phyloP scores from a whole-genome alignment of 257 asterid genomes.

The Striga asiatica region DNA sequence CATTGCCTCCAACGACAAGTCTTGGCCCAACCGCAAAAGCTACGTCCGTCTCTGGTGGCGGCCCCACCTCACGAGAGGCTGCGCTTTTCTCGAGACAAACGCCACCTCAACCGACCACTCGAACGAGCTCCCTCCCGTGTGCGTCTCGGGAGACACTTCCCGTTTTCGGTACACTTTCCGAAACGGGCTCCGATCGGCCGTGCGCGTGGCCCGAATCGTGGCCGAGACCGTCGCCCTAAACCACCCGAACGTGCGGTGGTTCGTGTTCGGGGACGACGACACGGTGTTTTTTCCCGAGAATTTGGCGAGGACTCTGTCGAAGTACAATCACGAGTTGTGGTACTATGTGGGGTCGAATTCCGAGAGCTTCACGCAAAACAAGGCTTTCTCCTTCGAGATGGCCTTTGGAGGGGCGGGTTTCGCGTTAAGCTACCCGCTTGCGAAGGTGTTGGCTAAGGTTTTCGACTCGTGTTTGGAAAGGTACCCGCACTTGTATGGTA shows the following conservation, averaged over 20 bases:
- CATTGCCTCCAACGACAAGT: slow-evolving; percentile 44
- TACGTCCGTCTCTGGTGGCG: slow-evolving; percentile 72
- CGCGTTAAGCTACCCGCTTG: slow-evolving; percentile 80
- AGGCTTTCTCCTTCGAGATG: slow-evolving; percentile 46
- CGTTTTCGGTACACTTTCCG: slow-evolving; percentile 47
- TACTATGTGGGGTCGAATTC: slow-evolving; percentile 66
- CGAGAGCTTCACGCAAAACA: slow-evolving; percentile 49
- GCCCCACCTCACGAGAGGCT: slow-evolving; percentile 53
- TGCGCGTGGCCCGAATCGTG: slow-evolving; percentile 66
- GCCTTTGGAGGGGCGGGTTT: slow-evolving; percentile 94
- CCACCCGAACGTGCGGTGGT: slow-evolving; percentile 61
- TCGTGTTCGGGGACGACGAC: slow-evolving; percentile 85
- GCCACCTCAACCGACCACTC: slow-evolving; percentile 16
- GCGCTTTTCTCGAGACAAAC: slow-evolving; percentile 54
- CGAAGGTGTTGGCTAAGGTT: slow-evolving; percentile 44
- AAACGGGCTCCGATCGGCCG: slow-evolving; percentile 58
- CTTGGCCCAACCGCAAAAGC: slow-evolving; percentile 47
- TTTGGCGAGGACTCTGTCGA: slow-evolving; percentile 57
- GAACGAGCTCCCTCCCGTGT: slow-evolving; percentile 37
- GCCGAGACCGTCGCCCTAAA: slow-evolving; percentile 47
- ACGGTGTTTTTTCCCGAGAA: slow-evolving; percentile 78
- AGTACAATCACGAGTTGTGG: slow-evolving; percentile 73
- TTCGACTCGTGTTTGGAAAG: slow-evolving; percentile 59
- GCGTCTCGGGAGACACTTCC: slow-evolving; percentile 57
- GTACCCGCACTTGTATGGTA: slow-evolving; percentile 62